Base-by-base conservation (phyloP, 2,329 filamentous ascomycete genomes). In the Trichophyton rubrum region DNA sequence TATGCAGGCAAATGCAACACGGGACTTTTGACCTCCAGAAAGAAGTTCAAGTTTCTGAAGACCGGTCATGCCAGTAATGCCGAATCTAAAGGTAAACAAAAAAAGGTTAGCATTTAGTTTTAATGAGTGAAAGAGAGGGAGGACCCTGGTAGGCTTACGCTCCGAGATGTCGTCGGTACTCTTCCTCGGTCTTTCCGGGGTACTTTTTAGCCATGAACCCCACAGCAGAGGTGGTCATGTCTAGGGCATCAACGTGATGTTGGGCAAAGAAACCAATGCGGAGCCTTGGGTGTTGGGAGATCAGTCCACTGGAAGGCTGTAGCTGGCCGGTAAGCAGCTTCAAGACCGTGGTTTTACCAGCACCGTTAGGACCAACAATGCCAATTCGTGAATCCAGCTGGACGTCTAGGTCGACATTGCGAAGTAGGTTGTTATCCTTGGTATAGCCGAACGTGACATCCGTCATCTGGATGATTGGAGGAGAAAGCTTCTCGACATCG, bases 361-460 rank as follows among this genome's bases (percentile, higher is more conserved):
- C 93, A 75, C 93, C 93, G 80, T 99, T 99, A 70, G 93, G 93
- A 15, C 93, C 93, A n/a, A 99, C 92, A 70, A 99, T 99, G 71
- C 93, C 93, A 68, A 99, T 99, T 65, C 93, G 88, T 7, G 92
- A 97, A 76, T 99, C 93, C 47, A 99, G 86, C 74, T 99, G 93
- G 15, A 99, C 93, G 72, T 97, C 92, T 24, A 99, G 81, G 70
- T 99, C 93, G 62, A 99, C 89, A 67, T 96, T 85, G 66, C 78
- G 83, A 47, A 99, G 83, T 47, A 99, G 81, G 24, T 86, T 83
- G 11, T 88, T 89, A 71, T 95, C 90, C 63, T 80, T 77, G 5
- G 78, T 83, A 77, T 99, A 99, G 56, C 92, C 91, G 72, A 99
- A 99, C 0, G 85, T 84, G 64, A 99, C 92, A 51, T 85, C 87